Evolutionary conservation across 805 yeast species (phyloP).

Genomic region (Starmerella stigmatis): DNA sequence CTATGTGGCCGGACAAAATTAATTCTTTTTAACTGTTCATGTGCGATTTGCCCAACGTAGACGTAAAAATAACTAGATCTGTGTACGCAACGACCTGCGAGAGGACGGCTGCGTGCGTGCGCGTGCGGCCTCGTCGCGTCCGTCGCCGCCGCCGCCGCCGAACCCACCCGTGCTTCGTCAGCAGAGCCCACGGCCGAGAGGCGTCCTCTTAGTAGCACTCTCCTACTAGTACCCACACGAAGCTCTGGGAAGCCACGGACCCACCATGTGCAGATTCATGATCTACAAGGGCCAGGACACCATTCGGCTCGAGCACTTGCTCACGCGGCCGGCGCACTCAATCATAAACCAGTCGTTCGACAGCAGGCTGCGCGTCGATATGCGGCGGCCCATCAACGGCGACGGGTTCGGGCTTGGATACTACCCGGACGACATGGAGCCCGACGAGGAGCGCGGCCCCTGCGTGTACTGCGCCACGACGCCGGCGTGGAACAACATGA

Average conservation of each 20-base stretch:
- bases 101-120: no score
- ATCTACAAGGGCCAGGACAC: slow-evolving; percentile 88
- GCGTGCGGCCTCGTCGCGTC: no score
- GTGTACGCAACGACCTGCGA: no score
- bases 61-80: no score
- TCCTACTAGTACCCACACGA: neutral
- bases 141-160: no score
- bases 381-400: slow-evolving; percentile 87
- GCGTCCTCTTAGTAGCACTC: neutral
- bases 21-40: no score
- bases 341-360: slow-evolving; percentile 95
- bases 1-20: no score
- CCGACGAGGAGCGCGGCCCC: slow-evolving; percentile 55
- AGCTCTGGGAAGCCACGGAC: neutral
- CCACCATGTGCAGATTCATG: slow-evolving; percentile 76
- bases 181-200: no score
- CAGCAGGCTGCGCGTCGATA: slow-evolving; percentile 74
- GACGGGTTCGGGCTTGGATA: slow-evolving; percentile 98
- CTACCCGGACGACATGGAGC: slow-evolving; percentile 50
- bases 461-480: slow-evolving; percentile 92
- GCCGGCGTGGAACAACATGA: slow-evolving; percentile 89
- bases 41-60: no score
- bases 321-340: slow-evolving; percentile 93
- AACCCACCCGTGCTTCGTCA: no score
- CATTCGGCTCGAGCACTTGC: slow-evolving; percentile 68